These are phyloP conservation scores for Bertia moriformis DNA, from an alignment of 2,329 filamentous ascomycete species.

Conservation along the genomic window DNA sequence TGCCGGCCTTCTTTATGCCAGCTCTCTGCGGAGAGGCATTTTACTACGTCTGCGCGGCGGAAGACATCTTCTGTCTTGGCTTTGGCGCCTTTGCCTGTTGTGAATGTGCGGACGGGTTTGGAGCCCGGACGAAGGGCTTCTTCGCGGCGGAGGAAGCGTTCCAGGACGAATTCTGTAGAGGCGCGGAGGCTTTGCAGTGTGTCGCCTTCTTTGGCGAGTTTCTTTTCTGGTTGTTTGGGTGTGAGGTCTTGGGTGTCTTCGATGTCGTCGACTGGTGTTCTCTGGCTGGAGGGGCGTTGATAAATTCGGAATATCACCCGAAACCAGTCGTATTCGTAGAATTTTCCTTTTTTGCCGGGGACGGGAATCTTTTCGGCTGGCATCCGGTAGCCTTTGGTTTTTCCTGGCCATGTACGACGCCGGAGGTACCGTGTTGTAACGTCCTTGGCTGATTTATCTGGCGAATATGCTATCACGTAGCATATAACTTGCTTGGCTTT, in stretches of 20 bases:
- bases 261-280: slow-evolving; percentile 29
- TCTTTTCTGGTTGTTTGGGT: slow-evolving; percentile 35
- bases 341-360: slow-evolving; percentile 37
- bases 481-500: slow-evolving; percentile 50
- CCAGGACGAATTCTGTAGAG: slow-evolving; percentile 46
- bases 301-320: slow-evolving; percentile 43
- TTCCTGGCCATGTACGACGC: slow-evolving; percentile 45
- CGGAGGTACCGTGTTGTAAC: slow-evolving; percentile 53
- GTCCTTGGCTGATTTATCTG: slow-evolving; percentile 50
- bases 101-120: slow-evolving; percentile 37
- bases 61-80: slow-evolving; percentile 44
- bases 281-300: slow-evolving; percentile 36
- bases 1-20: slow-evolving; percentile 57
- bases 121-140: slow-evolving; percentile 43
- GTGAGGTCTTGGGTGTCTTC: slow-evolving; percentile 37
- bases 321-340: slow-evolving; percentile 50
- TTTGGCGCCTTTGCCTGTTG: slow-evolving; percentile 42
- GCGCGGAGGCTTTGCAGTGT: slow-evolving; percentile 45
- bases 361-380: slow-evolving; percentile 45
- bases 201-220: slow-evolving; percentile 23
- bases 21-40: slow-evolving; percentile 48
- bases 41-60: slow-evolving; percentile 37
- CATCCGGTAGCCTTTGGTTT: slow-evolving; percentile 50
- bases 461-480: slow-evolving; percentile 47
- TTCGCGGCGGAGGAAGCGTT: slow-evolving; percentile 49